Percentiles rank a stretch among this genome's conserved stretches.
Evolutionary conservation across 371 early-diverging fungal genomes (phyloP).

Genomic region (Syncephalis fuscata): DNA sequence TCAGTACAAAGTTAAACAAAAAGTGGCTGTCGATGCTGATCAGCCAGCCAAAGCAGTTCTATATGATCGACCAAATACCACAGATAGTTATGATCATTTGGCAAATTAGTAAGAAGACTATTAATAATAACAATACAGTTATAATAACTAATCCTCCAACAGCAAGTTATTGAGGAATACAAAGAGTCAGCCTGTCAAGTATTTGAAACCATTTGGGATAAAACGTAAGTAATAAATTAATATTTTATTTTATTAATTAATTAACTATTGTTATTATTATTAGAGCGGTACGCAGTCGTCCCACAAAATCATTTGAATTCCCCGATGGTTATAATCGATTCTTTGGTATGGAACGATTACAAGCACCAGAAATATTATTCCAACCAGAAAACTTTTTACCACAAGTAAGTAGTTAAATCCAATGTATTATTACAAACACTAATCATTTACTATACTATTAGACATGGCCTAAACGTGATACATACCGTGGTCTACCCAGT

Average conservation of each 20-base stretch:
- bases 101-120: constrained; percentile 29
- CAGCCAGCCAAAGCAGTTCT: constrained; percentile 34
- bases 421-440: constrained; percentile 9
- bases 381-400: constrained; percentile 39
- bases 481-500: constrained; percentile 34
- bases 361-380: constrained; percentile 78
- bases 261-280: neutral
- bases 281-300: constrained; percentile 33
- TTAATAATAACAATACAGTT: no score
- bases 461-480: neutral
- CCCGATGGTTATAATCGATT: constrained; percentile 82
- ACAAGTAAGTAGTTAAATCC: neutral
- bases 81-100: constrained; percentile 43
- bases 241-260: neutral
- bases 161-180: constrained; percentile 64
- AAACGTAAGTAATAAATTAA: constrained; percentile 26
- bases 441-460: constrained; percentile 2
- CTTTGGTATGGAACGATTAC: constrained; percentile 70
- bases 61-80: constrained; percentile 36
- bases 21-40: constrained; percentile 51
- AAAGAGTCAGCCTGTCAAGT: constrained; percentile 88
- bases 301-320: constrained; percentile 80
- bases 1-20: constrained; percentile 60
- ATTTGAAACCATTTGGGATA: constrained; percentile 48
- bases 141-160: neutral